Evolutionary conservation across 129 eudicot species (phyloP).

Genomic region (Chrysanthemum seticuspe): DNA sequence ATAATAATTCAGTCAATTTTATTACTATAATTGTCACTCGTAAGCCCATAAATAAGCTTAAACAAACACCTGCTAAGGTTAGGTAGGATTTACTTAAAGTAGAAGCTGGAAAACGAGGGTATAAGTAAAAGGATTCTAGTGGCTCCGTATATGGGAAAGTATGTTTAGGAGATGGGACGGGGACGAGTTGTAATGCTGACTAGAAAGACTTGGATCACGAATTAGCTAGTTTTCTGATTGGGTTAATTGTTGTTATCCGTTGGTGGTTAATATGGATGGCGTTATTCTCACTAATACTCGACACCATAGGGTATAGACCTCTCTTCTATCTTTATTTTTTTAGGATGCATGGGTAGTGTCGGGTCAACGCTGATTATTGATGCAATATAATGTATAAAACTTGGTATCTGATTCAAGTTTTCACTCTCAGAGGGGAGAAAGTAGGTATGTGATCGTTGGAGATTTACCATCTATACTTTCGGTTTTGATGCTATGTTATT

Average conservation of each 20-base stretch:
- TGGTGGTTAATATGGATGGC: neutral
- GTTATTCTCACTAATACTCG: neutral
- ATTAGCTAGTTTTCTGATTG: too few relatives aligned
- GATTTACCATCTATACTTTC: constrained; percentile 5
- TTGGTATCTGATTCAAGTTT: constrained; percentile 14
- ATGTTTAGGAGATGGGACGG: too few relatives aligned
- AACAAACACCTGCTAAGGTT: too few relatives aligned
- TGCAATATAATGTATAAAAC: neutral
- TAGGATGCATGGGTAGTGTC: neutral
- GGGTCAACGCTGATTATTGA: neutral
- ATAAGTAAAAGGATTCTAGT: too few relatives aligned
- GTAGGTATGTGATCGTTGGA: constrained; percentile 12
- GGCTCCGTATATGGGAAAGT: too few relatives aligned
- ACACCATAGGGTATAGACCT: neutral
- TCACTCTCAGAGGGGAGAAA: neutral
- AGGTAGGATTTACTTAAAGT: too few relatives aligned
- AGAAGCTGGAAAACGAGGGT: too few relatives aligned
- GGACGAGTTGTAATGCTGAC: too few relatives aligned
- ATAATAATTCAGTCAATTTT: too few relatives aligned
- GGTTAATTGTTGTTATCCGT: neutral
- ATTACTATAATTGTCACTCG: too few relatives aligned
- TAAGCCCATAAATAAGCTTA: too few relatives aligned
- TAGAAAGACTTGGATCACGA: too few relatives aligned
- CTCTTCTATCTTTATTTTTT: neutral
- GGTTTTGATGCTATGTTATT: neutral